phyloP scores from a whole-genome alignment of 2,329 filamentous ascomycete species.

The Alternaria infectoria region DNA sequence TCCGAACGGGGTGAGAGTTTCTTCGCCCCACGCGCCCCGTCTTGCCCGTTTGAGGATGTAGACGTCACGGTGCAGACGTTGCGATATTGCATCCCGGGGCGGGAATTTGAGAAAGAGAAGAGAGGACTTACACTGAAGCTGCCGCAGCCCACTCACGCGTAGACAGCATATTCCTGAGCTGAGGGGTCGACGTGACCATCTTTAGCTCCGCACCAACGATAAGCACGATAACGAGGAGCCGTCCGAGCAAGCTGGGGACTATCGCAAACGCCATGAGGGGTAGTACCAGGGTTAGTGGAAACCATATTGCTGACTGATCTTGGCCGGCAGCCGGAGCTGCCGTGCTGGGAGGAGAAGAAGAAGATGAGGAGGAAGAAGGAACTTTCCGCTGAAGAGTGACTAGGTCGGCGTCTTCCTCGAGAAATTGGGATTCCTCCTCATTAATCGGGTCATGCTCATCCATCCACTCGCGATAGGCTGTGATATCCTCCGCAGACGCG shows the following conservation, averaged over 20 bases:
- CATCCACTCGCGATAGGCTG: constrained; percentile 64
- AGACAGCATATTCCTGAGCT: constrained; percentile 45
- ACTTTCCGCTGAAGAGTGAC: constrained; percentile 47
- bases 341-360: constrained; percentile 4
- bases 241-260: constrained; percentile 50
- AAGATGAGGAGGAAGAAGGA: neutral
- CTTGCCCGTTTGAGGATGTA: neutral
- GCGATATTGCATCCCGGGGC: neutral
- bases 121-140: constrained; percentile 48
- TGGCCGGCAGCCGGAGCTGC: constrained; percentile 17
- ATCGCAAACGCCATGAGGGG: constrained; percentile 52
- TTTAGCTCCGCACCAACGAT: constrained; percentile 46
- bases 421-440: constrained; percentile 65
- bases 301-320: constrained; percentile 34
- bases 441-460: constrained; percentile 61
- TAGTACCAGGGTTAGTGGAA: constrained; percentile 48
- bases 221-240: constrained; percentile 48
- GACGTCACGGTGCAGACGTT: neutral
- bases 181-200: constrained; percentile 42
- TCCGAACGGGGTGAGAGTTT: neutral
- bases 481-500: constrained; percentile 60
- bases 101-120: constrained; percentile 3
- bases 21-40: neutral
- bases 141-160: constrained; percentile 49
- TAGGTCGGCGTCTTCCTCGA: constrained; percentile 63